A percentile compares a stretch with the other conserved stretches of the same genome.
Conservation (phyloP, 2,329 filamentous ascomycete genomes). For the Leptographium procerum region DNA sequence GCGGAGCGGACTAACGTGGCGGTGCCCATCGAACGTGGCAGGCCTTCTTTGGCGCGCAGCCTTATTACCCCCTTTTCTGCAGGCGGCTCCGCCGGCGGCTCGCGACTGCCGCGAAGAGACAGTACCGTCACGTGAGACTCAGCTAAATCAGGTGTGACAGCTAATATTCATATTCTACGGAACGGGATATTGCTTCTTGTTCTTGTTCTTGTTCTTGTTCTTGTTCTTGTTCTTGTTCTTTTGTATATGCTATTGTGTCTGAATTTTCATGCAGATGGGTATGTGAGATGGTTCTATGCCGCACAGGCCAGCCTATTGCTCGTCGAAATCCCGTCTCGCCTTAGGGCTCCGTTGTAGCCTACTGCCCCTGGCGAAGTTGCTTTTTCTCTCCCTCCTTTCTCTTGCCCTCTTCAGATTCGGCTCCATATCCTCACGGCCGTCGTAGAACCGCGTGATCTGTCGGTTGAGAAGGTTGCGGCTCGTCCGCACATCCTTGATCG, state of each 20-base stretch:
- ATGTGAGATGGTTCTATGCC: too few species aligned
- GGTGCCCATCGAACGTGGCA: not conserved
- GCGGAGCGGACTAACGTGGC: not conserved
- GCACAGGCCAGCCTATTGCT: not conserved
- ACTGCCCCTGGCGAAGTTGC: not conserved
- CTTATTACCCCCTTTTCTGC: not conserved
- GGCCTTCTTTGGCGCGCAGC: not conserved
- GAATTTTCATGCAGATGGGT: too few species aligned
- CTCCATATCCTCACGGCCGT: constrained; percentile 9
- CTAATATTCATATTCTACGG: too few species aligned
- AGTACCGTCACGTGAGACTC: not conserved
- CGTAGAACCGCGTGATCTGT: constrained; percentile 17
- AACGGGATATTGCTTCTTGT: not conserved
- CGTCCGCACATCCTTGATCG: constrained; percentile 20
- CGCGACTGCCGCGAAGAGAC: not conserved
- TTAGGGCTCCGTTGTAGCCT: not conserved
- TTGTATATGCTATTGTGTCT: too few species aligned
- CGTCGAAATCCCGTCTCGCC: not conserved
- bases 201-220: too few species aligned
- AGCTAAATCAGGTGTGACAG: too few species aligned
- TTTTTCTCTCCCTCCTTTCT: not conserved
- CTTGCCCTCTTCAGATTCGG: not conserved
- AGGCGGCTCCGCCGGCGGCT: not conserved
- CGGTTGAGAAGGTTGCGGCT: constrained; percentile 20
- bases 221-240: too few species aligned